phyloP scores from a whole-genome alignment of 2,329 filamentous ascomycete genomes.

The Phyllosticta capitalensis region DNA sequence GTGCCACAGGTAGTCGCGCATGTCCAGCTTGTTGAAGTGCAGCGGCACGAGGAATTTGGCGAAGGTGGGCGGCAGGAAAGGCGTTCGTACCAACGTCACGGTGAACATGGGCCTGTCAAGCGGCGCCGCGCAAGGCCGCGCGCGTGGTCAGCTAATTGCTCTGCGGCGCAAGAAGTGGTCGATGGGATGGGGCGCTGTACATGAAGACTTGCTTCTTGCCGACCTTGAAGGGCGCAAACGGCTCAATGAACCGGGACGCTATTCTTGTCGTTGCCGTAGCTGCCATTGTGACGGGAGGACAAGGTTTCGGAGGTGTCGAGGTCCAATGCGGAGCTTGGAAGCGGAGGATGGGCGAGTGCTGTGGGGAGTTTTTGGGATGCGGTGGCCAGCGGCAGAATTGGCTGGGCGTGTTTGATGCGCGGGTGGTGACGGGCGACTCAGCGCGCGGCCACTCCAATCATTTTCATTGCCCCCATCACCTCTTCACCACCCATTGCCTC shows the following conservation, averaged over 20 bases:
- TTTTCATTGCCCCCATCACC: no score
- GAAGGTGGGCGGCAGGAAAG: conserved; percentile 63
- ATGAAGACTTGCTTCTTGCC: conserved; percentile 40
- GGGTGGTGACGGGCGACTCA: no score
- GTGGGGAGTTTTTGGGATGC: conserved; percentile 8
- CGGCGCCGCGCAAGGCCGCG: not conserved
- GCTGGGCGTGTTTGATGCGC: no score
- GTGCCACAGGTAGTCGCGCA: conserved; percentile 89
- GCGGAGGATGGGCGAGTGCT: conserved; percentile 5
- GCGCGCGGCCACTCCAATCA: no score
- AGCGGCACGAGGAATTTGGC: conserved; percentile 88
- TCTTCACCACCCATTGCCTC: no score
- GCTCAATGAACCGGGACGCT: conserved; percentile 8
- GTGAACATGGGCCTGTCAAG: conserved; percentile 64
- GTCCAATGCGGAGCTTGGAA: conserved; percentile 17
- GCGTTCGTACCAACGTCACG: conserved; percentile 67
- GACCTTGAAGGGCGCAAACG: conserved; percentile 19
- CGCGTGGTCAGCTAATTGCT: not conserved
- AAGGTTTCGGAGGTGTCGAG: not conserved
- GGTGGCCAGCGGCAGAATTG: not conserved
- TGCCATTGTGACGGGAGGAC: not conserved
- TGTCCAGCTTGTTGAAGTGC: conserved; percentile 88
- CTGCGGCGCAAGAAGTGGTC: conserved; percentile 12
- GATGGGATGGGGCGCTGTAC: conserved; percentile 22
- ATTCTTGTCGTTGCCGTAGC: not conserved